Base-by-base conservation (phyloP, 1,284 basidiomycete genomes). In the Apiotrichum domesticum region DNA sequence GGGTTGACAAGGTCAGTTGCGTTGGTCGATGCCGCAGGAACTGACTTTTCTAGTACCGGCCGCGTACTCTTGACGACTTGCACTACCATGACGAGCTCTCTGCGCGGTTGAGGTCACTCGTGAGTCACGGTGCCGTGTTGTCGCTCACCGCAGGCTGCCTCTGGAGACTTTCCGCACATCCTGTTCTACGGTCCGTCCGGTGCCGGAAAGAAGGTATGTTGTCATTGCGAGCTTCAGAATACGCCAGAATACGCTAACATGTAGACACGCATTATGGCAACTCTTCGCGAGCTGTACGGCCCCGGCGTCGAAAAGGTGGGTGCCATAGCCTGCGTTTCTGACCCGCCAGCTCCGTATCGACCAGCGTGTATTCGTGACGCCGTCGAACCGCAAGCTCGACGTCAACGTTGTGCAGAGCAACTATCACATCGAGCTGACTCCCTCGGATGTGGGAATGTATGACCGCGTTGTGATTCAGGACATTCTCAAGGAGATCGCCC, bases 171-270 rank as follows among this genome's bases (percentile, higher is more conserved):
- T 70, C 95, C 95, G 6, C 95, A 99, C 73, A 87, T 96, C 79
- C 83, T 99, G 10, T 97, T 98, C 79, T 99, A 98, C 71, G 96
- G 95, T 0, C 96, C 95, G 2, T 90, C 90, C 4, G 95, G 95
- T 15, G 92, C 95, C 8, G 95, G 95, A 15, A 98, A 98, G 80
- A 98, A 98, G 72, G 75, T 74, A 15, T n/a, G n/a, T n/a, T n/a
- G n/a, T n/a, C n/a, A n/a, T n/a, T n/a, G n/a, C n/a, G n/a, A n/a
- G n/a, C n/a, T n/a, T n/a, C n/a, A n/a, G n/a, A n/a, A n/a, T n/a
- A n/a, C n/a, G n/a, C n/a, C n/a, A 14, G 41, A 45, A 21, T 44
- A 14, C 21, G 8, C 44, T 55, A 60, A 63, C 9, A 0, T 14
- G 7, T 52, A 77, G 83, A 98, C 96, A 40, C 83, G 96, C 49